phyloP scores from a whole-genome alignment of 202 grass and related monocot species.

The Schoenoplectus tabernaemontani region DNA sequence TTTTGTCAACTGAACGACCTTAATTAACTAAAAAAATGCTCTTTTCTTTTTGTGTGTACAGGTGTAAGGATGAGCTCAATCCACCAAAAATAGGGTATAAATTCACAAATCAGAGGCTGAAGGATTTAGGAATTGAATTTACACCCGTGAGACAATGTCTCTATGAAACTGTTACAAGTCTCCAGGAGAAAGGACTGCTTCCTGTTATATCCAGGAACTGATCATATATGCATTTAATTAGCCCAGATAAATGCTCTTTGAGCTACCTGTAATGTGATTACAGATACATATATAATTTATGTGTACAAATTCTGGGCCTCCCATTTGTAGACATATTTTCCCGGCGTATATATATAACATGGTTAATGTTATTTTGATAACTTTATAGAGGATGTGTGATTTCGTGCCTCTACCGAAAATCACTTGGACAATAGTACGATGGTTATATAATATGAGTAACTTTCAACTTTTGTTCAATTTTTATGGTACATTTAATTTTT shows the following conservation, averaged over 20 bases:
- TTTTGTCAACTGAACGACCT: background rate
- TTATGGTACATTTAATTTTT: no score
- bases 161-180: slow-evolving; percentile 46
- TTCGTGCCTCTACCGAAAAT: background rate
- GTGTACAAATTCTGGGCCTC: background rate
- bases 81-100: slow-evolving; percentile 64
- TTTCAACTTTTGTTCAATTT: no score
- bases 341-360: background rate
- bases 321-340: background rate
- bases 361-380: background rate
- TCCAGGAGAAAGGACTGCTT: slow-evolving; percentile 63
- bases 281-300: background rate
- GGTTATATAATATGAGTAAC: background rate
- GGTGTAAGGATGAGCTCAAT: slow-evolving; percentile 57
- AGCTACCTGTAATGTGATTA: background rate
- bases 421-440: background rate
- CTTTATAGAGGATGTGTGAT: background rate
- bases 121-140: slow-evolving; percentile 66
- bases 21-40: background rate
- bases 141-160: slow-evolving; percentile 48
- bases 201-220: slow-evolving; percentile 19
- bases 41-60: slow-evolving; percentile 7
- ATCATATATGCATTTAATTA: slow-evolving; percentile 21
- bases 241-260: background rate
- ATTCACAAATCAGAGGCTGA: slow-evolving; percentile 66